Conservation (phyloP, 1,284 basidiomycete species). For the Trichosporon inkin region DNA sequence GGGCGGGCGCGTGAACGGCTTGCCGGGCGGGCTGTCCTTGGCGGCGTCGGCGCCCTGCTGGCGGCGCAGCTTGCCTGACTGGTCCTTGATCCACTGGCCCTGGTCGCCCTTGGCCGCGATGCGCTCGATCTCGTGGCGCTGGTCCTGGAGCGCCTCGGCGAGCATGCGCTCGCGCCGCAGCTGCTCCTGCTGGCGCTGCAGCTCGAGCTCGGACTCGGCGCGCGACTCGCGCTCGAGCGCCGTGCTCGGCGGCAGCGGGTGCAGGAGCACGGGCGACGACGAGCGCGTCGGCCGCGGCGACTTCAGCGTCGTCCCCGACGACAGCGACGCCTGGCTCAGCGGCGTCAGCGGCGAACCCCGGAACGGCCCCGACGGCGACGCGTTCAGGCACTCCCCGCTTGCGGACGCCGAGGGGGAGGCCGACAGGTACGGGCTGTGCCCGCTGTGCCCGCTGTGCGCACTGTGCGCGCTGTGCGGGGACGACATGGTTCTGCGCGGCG, state of each 20-base stretch:
- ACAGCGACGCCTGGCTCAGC: background rate
- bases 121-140: constrained; percentile 37
- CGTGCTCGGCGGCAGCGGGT: constrained; percentile 35
- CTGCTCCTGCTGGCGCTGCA: constrained; percentile 38
- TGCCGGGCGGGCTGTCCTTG: constrained; percentile 18
- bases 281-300: constrained; percentile 15
- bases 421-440: background rate
- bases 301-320: background rate
- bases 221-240: constrained; percentile 31
- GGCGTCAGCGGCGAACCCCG: background rate
- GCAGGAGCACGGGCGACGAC: constrained; percentile 39
- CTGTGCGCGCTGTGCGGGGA: background rate
- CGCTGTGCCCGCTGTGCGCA: background rate
- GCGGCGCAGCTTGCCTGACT: constrained; percentile 1
- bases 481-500: background rate
- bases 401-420: background rate
- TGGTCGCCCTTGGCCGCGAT: constrained; percentile 26
- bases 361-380: background rate
- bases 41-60: background rate
- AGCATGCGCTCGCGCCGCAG: constrained; percentile 34
- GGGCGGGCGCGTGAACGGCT: constrained; percentile 42
- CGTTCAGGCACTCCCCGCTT: background rate
- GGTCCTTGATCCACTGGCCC: constrained; percentile 29
- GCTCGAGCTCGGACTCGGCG: constrained; percentile 42
- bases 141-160: constrained; percentile 48